Percentiles rank a stretch among this genome's conserved stretches.
These are phyloP conservation scores for Aspergillus niger DNA, from an alignment of 2,329 filamentous ascomycete species.

Conservation along the genomic window DNA sequence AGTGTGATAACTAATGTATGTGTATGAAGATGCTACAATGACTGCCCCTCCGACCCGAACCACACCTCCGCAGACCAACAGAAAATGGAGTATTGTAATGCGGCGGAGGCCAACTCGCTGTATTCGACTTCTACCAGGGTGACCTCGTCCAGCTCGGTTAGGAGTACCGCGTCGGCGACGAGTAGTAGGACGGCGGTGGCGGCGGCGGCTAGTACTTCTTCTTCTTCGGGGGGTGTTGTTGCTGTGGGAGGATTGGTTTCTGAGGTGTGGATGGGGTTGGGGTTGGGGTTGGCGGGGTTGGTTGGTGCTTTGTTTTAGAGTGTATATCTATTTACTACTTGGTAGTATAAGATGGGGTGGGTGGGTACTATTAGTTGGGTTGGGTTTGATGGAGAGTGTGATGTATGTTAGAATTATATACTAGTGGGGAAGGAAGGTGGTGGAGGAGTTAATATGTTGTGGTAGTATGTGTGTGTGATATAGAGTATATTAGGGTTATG, in stretches of 20 bases:
- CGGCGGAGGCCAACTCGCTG: constrained; percentile 41
- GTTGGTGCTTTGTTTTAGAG: neutral
- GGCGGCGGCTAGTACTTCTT: neutral
- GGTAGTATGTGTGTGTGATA: too few relatives aligned
- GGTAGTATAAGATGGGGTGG: neutral
- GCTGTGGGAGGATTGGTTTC: neutral
- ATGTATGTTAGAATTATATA: too few relatives aligned
- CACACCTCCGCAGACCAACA: constrained; percentile 35
- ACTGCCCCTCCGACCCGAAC: constrained; percentile 57
- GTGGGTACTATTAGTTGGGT: too few relatives aligned
- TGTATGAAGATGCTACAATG: constrained; percentile 59
- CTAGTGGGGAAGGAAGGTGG: too few relatives aligned
- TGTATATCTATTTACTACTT: neutral
- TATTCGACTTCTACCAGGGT: constrained; percentile 14
- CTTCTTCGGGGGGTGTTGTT: neutral
- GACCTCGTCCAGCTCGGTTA: neutral
- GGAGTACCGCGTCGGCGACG: constrained; percentile 25
- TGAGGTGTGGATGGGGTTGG: constrained; percentile 3
- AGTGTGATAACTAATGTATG: too few relatives aligned
- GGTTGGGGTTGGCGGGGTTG: constrained; percentile 1
- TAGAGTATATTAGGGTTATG: too few relatives aligned
- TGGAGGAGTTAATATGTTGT: too few relatives aligned
- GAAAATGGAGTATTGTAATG: constrained; percentile 44
- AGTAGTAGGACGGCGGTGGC: constrained; percentile 9
- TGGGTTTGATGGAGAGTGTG: too few relatives aligned